phyloP scores from a whole-genome alignment of 345 rosid genomes.

The Moringa oleifera region DNA sequence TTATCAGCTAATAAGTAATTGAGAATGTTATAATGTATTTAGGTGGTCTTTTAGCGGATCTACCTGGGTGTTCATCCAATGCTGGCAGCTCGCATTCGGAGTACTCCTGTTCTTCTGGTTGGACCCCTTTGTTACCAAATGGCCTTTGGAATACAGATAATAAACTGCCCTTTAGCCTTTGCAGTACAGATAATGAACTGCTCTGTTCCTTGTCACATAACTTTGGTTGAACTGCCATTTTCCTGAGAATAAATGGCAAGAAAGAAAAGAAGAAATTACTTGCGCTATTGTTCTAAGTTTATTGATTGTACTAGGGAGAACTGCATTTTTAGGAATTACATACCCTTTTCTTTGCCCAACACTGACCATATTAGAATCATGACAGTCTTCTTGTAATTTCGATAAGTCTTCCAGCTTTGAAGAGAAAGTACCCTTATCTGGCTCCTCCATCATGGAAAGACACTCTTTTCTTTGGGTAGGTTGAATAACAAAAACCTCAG shows the following conservation, averaged over 20 bases:
- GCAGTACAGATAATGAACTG: neutral
- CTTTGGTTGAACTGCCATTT: too few species aligned
- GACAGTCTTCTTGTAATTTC: slow-evolving; percentile 9
- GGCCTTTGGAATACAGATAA: neutral
- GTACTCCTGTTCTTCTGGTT: too few species aligned
- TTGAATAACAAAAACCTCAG: slow-evolving; percentile 26
- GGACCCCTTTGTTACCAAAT: neutral
- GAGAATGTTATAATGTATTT: neutral
- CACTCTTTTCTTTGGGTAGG: slow-evolving; percentile 13
- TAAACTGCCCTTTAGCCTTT: neutral
- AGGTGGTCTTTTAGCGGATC: too few species aligned
- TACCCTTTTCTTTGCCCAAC: slow-evolving; percentile 33
- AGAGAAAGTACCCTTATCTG: slow-evolving; percentile 17
- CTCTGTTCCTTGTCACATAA: neutral
- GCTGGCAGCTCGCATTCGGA: too few species aligned
- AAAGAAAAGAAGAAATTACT: neutral
- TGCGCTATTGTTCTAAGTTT: neutral
- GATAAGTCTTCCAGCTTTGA: slow-evolving; percentile 32
- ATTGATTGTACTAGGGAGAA: neutral
- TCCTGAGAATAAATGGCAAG: neutral
- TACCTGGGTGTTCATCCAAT: too few species aligned
- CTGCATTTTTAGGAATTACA: slow-evolving; percentile 7
- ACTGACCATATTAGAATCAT: slow-evolving; percentile 14
- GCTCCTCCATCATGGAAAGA: slow-evolving; percentile 22
- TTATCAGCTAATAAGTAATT: too few species aligned